Conservation (phyloP, 164 flowering plant species). For the Aristolochia fimbriata region DNA sequence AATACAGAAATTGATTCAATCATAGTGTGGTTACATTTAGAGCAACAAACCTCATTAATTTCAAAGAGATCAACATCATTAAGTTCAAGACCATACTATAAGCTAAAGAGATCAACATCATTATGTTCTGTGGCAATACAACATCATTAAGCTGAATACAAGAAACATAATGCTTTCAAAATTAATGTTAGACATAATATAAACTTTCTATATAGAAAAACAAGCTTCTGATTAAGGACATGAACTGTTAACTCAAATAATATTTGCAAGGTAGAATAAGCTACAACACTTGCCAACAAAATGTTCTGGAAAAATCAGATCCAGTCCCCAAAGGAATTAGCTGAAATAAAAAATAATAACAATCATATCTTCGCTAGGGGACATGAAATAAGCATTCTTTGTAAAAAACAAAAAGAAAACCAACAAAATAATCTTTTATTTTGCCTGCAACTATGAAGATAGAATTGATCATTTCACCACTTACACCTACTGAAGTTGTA, state of each 20-base stretch:
- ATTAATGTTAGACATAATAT: too few species aligned
- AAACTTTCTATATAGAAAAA: too few species aligned
- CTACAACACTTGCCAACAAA: conserved; percentile 71
- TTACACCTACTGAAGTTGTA: conserved; percentile 88
- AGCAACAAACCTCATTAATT: too few species aligned
- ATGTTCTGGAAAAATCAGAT: conserved; percentile 91
- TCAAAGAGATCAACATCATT: too few species aligned
- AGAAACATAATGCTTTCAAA: too few species aligned
- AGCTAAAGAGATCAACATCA: too few species aligned
- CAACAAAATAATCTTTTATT: not conserved
- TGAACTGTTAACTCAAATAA: not conserved
- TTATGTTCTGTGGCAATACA: too few species aligned
- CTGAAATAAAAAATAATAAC: conserved; percentile 32
- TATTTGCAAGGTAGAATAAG: not conserved
- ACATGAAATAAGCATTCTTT: conserved; percentile 8
- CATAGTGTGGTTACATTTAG: too few species aligned
- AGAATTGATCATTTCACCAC: conserved; percentile 13
- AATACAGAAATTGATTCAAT: too few species aligned
- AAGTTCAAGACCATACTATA: too few species aligned
- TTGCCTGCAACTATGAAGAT: not conserved
- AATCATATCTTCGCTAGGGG: conserved; percentile 12
- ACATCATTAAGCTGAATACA: too few species aligned
- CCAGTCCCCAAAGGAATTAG: conserved; percentile 96
- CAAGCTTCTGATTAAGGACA: conserved; percentile 7
- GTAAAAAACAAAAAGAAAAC: not conserved